phyloP scores from a whole-genome alignment of 2,329 filamentous ascomycete species.

The Talaromyces sp. region DNA sequence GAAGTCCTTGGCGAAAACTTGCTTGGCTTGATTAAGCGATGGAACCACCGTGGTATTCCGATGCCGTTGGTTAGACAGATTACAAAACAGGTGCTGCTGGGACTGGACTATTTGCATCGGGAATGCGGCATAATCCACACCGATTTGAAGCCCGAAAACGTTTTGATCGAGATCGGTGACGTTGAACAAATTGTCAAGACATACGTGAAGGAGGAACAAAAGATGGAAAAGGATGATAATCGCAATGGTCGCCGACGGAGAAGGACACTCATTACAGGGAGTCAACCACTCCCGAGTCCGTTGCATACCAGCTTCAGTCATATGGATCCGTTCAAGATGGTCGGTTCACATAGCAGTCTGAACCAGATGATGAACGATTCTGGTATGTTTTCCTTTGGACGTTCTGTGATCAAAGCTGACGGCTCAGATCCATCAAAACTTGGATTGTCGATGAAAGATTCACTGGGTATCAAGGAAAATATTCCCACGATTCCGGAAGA shows the following conservation, averaged over 20 bases:
- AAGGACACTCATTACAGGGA: slow-evolving; percentile 92
- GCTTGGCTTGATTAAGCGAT: slow-evolving; percentile 91
- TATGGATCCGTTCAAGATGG: slow-evolving; percentile 61
- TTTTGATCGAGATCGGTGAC: slow-evolving; percentile 96
- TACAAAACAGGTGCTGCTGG: slow-evolving; percentile 93
- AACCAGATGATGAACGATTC: slow-evolving; percentile 79
- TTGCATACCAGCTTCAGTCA: slow-evolving; percentile 88
- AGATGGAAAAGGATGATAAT: slow-evolving; percentile 73
- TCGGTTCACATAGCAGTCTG: slow-evolving; percentile 67
- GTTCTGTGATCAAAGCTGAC: slow-evolving; percentile 42
- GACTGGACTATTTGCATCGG: slow-evolving; percentile 91
- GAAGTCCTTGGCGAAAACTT: slow-evolving; percentile 95
- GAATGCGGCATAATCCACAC: slow-evolving; percentile 99
- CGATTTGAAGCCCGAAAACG: slow-evolving; percentile 95
- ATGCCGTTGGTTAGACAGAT: slow-evolving; percentile 98
- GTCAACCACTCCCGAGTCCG: slow-evolving; percentile 90
- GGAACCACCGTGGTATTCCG: slow-evolving; percentile 96
- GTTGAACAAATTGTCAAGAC: slow-evolving; percentile 98
- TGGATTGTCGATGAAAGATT: slow-evolving; percentile 55
- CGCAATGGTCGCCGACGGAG: slow-evolving; percentile 85
- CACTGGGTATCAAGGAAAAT: slow-evolving; percentile 50
- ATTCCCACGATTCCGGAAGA: slow-evolving; percentile 44
- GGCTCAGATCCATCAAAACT: slow-evolving; percentile 48
- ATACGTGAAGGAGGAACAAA: slow-evolving; percentile 71
- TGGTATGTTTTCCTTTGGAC: slow-evolving; percentile 35